phyloP scores from a whole-genome alignment of 768 basidiomycete genomes.

The Suillus spraguei region DNA sequence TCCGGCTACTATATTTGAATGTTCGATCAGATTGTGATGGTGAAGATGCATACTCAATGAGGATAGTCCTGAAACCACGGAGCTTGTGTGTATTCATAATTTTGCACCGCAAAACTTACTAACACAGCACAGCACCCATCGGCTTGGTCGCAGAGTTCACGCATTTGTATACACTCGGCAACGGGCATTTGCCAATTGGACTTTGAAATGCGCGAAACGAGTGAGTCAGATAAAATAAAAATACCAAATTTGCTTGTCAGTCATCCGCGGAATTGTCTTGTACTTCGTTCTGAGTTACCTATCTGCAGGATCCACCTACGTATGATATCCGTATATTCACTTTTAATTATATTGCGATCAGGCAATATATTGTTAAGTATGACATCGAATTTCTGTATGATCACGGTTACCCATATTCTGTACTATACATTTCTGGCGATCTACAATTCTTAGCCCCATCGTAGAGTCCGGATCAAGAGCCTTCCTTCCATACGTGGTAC shows the following conservation, averaged over 20 bases:
- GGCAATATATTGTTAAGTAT: background rate
- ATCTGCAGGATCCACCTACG: background rate
- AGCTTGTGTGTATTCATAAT: background rate
- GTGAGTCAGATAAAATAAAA: conserved; percentile 1
- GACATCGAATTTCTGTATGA: background rate
- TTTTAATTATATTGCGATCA: background rate
- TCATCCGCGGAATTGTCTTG: background rate
- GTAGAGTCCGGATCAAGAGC: conserved; percentile 57
- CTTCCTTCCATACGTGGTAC: conserved; percentile 70
- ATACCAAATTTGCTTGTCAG: background rate
- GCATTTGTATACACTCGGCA: background rate
- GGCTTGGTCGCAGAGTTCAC: conserved; percentile 1
- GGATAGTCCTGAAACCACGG: conserved; percentile 1
- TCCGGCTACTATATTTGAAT: background rate
- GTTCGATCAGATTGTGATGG: conserved; percentile 25
- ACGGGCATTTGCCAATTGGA: background rate
- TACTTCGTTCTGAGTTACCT: background rate
- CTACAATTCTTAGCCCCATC: conserved; percentile 59
- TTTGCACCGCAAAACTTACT: background rate
- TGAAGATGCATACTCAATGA: conserved; percentile 31
- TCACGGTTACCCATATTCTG: background rate
- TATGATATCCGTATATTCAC: background rate
- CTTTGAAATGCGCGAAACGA: conserved; percentile 7
- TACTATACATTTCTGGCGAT: background rate
- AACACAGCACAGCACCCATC: background rate